Percentiles rank a stretch among this genome's conserved stretches.
phyloP scores from a whole-genome alignment of 352 stramenopile species.

The Globisporangium middletonii region DNA sequence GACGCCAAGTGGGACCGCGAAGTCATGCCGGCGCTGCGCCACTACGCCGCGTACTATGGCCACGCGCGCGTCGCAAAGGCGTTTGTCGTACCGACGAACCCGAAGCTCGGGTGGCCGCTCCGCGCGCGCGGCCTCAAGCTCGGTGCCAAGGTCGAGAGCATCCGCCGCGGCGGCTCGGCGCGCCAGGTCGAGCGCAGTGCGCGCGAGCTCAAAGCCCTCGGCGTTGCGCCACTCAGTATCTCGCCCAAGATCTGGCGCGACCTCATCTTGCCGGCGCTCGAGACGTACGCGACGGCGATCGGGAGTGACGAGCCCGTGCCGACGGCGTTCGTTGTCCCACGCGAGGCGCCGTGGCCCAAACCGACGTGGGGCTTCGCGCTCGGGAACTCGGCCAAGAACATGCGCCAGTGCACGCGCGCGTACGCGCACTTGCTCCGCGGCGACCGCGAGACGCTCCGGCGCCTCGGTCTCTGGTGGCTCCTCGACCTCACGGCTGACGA shows the following conservation, averaged over 20 bases:
- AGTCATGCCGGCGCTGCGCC: not conserved
- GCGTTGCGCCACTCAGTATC: not conserved
- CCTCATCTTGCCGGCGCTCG: not conserved
- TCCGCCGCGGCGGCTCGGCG: not conserved
- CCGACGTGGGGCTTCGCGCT: not conserved
- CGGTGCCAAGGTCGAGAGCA: not conserved
- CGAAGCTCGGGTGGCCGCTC: not conserved
- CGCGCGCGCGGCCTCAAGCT: not conserved
- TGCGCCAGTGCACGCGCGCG: not conserved
- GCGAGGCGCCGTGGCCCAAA: not conserved
- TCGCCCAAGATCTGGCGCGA: not conserved
- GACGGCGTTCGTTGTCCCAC: not conserved
- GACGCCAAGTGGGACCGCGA: constrained; percentile 1
- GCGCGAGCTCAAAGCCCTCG: not conserved
- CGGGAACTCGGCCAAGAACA: not conserved
- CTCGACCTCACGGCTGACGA: not conserved
- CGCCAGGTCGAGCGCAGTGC: not conserved
- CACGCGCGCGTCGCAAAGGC: not conserved
- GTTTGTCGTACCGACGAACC: not conserved
- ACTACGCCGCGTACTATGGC: not conserved
- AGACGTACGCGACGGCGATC: not conserved
- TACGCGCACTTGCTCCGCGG: not conserved
- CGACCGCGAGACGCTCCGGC: not conserved
- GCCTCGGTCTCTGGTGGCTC: not conserved
- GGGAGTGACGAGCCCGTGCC: not conserved